Percentiles rank a stretch among this genome's conserved stretches.
These are phyloP conservation scores for Ascochyta pisi DNA, from an alignment of 2,329 filamentous ascomycete species.

Conservation along the genomic window DNA sequence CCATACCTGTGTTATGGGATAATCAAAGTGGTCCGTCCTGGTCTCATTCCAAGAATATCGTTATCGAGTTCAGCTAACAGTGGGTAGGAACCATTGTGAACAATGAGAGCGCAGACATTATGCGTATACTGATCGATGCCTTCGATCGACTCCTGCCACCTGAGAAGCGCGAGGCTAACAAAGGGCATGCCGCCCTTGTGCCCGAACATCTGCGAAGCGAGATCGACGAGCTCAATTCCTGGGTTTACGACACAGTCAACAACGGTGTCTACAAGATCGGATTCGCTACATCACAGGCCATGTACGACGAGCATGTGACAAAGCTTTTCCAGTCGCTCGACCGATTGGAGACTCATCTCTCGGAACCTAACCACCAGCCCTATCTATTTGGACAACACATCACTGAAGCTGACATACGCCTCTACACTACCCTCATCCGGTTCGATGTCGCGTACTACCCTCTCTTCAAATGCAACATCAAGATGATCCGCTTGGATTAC, in stretches of 20 bases:
- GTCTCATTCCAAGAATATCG: too few species aligned
- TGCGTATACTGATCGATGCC: slow-evolving; percentile 40
- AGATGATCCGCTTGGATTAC: slow-evolving; percentile 84
- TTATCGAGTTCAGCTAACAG: slow-evolving; percentile 8
- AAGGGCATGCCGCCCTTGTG: slow-evolving; percentile 67
- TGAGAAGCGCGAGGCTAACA: slow-evolving; percentile 63
- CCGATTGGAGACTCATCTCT: slow-evolving; percentile 74
- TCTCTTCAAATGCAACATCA: slow-evolving; percentile 78
- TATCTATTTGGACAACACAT: slow-evolving; percentile 74
- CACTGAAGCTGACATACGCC: slow-evolving; percentile 57
- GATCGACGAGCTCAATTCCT: slow-evolving; percentile 80
- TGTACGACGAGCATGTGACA: slow-evolving; percentile 77
- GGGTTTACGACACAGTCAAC: slow-evolving; percentile 73
- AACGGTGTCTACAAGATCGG: slow-evolving; percentile 68
- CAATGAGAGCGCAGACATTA: slow-evolving; percentile 47
- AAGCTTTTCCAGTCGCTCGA: slow-evolving; percentile 80
- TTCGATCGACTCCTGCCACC: slow-evolving; percentile 43
- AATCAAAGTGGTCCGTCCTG: slow-evolving; percentile 58
- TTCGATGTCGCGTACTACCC: slow-evolving; percentile 62
- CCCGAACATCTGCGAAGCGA: slow-evolving; percentile 67
- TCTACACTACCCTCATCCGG: slow-evolving; percentile 64
- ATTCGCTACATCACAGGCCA: slow-evolving; percentile 82
- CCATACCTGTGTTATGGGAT: slow-evolving; percentile 79
- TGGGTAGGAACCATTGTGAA: slow-evolving; percentile 40
- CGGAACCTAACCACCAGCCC: slow-evolving; percentile 57